Percentiles rank a stretch among this genome's conserved stretches.
phyloP scores from a whole-genome alignment of 2,329 filamentous ascomycete genomes.

The Trichoderma sp. region DNA sequence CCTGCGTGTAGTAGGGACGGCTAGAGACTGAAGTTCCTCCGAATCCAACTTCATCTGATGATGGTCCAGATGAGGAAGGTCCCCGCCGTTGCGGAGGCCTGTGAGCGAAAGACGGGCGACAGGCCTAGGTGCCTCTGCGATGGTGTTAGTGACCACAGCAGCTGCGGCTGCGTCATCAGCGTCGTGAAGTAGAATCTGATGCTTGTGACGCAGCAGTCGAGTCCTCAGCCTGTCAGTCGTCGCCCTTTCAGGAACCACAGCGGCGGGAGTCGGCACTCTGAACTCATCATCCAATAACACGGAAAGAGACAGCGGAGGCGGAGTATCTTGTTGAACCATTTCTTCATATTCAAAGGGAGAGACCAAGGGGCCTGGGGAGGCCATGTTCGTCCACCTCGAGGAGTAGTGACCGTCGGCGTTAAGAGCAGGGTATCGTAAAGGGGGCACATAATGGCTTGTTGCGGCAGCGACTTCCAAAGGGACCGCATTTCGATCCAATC shows the following conservation, averaged over 20 bases:
- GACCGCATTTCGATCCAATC: constrained; percentile 16
- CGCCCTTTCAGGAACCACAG: constrained; percentile 44
- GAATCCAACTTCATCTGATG: constrained; percentile 28
- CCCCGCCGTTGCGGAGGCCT: constrained; percentile 27
- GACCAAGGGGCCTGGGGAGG: neutral
- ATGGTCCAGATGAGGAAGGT: constrained; percentile 28
- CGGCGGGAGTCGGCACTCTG: constrained; percentile 44
- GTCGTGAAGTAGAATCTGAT: constrained; percentile 43
- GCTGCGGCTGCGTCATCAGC: constrained; percentile 54
- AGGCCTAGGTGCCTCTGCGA: constrained; percentile 47
- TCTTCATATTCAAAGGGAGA: constrained; percentile 13
- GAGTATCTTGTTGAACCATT: constrained; percentile 17
- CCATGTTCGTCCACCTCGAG: constrained; percentile 1
- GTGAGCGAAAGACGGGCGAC: constrained; percentile 34
- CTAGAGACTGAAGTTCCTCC: constrained; percentile 32
- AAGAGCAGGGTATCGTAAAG: constrained; percentile 16
- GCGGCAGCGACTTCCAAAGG: constrained; percentile 18
- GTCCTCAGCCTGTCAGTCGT: constrained; percentile 40
- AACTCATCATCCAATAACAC: constrained; percentile 22
- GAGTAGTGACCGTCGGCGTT: constrained; percentile 13
- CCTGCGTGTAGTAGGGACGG: constrained; percentile 33
- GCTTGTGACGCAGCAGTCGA: constrained; percentile 44
- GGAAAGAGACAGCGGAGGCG: constrained; percentile 20
- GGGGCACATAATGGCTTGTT: constrained; percentile 7
- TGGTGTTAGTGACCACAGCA: constrained; percentile 53